Conservation (phyloP, 768 basidiomycete species). For the Termitomyces sp. region DNA sequence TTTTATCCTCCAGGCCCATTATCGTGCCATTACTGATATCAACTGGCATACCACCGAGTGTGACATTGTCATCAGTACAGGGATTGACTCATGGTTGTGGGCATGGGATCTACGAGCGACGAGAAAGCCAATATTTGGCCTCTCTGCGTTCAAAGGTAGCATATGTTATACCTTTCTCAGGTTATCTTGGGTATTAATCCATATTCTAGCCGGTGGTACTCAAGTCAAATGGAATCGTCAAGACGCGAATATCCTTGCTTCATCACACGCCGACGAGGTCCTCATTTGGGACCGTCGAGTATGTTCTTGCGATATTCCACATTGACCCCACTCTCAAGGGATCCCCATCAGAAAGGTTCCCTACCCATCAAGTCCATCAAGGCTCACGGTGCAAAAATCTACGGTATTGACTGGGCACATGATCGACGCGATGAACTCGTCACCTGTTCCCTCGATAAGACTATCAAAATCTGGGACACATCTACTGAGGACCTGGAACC, state of each 20-base stretch:
- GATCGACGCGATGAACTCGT: conserved; percentile 70
- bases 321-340: background rate
- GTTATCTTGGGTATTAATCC: background rate
- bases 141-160: conserved; percentile 42
- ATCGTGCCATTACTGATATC: conserved; percentile 95
- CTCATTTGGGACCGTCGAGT: conserved; percentile 94
- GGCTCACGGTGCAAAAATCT: conserved; percentile 89
- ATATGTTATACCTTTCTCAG: background rate
- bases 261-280: conserved; percentile 82
- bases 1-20: conserved; percentile 82
- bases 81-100: conserved; percentile 93
- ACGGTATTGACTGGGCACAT: conserved; percentile 97
- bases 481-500: conserved; percentile 26
- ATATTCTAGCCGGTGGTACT: conserved; percentile 70
- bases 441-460: conserved; percentile 92
- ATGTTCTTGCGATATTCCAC: conserved; percentile 18
- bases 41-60: conserved; percentile 93
- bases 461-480: conserved; percentile 84
- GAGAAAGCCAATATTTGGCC: conserved; percentile 72
- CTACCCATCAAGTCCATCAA: conserved; percentile 68
- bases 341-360: conserved; percentile 71
- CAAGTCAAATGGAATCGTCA: conserved; percentile 97
- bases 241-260: conserved; percentile 83
- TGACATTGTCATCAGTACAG: conserved; percentile 82
- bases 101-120: conserved; percentile 84